Base-by-base conservation (phyloP, 2,329 filamentous ascomycete species). In the Phialophora tarda region DNA sequence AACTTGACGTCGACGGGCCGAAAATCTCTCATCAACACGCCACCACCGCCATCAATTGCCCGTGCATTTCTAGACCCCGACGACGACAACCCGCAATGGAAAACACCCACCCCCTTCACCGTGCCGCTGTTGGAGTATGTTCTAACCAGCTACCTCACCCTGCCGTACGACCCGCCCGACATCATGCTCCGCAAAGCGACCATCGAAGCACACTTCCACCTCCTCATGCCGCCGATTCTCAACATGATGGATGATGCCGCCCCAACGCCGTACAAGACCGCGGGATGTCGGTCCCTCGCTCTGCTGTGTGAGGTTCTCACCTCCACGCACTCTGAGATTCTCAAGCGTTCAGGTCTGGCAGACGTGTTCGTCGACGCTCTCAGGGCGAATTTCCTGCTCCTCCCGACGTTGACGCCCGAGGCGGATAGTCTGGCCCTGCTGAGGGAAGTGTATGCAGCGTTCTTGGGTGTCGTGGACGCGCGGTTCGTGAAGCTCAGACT, bases 401-500 rank as follows among this genome's bases (percentile, higher is more conserved):
- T 97, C 5, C 93, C 94, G 0, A 87, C 84, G 12, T 80, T 96
- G 50, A 97, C 92, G 0, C 88, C 91, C 0, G 89, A 91, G 73
- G 75, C 83, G 0, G 90, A 95, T 63, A 91, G 91, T 3, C 74
- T 90, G 1, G 73, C 75, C 1, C 79, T 97, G 2, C 83, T 97
- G 0, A 74, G 77, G 5, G 82, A 83, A 6, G 87, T 90, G 0
- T 96, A 93, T 70, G 82, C 84, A 7, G 88, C 88, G 1, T 81
- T 96, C 2, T 78, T 90, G 21, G 78, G 80, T 0, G 82, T 97
- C 5, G 76, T 81, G 7, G 72, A 78, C 54, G 78, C 84, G 73
- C 68, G 79, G 66, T 78, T 69, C 28, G 54, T 63, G 34, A 47
- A 30, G 4, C 38, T 62, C 11, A 32, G 24, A 21, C 38, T n/a